These are phyloP conservation scores for Salix exigua DNA, from an alignment of 345 rosid genomes.

Conservation along the genomic window DNA sequence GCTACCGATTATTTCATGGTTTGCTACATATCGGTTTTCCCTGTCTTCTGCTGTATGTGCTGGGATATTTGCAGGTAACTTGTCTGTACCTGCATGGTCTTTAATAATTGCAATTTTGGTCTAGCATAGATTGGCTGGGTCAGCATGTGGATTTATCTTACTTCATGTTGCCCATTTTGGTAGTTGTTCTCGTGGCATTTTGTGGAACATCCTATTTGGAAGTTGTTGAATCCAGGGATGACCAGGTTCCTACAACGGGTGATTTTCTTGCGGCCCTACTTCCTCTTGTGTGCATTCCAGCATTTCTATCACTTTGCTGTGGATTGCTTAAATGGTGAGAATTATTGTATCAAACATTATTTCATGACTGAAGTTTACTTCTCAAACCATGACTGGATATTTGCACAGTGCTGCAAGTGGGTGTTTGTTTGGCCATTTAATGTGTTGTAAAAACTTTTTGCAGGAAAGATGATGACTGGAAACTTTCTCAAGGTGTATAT, in stretches of 20 bases:
- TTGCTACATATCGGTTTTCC: slow-evolving; percentile 89
- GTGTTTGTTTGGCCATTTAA: slow-evolving; percentile 8
- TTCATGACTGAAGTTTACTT: slow-evolving; percentile 8
- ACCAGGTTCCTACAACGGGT: slow-evolving; percentile 73
- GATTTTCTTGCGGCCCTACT: slow-evolving; percentile 97
- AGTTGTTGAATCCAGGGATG: slow-evolving; percentile 81
- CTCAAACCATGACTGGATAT: not conserved
- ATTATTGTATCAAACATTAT: slow-evolving; percentile 10
- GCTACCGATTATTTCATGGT: slow-evolving; percentile 97
- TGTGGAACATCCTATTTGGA: slow-evolving; percentile 89
- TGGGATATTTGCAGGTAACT: slow-evolving; percentile 75
- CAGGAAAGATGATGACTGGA: slow-evolving; percentile 99
- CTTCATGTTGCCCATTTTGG: slow-evolving; percentile 29
- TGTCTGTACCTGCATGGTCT: slow-evolving; percentile 12
- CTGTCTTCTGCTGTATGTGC: slow-evolving; percentile 80
- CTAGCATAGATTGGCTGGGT: slow-evolving; percentile 10
- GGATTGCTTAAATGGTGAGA: slow-evolving; percentile 93
- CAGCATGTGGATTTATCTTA: not conserved
- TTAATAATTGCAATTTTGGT: slow-evolving; percentile 15
- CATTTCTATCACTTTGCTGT: slow-evolving; percentile 74
- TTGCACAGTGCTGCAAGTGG: not conserved
- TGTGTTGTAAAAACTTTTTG: slow-evolving; percentile 26
- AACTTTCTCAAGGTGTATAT: slow-evolving; percentile 82
- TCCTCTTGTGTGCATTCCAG: slow-evolving; percentile 95
- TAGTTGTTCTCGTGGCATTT: slow-evolving; percentile 90